A percentile compares a stretch with the other conserved stretches of the same genome.
Evolutionary conservation across 768 basidiomycete genomes (phyloP).

Genomic region (Suillus cothurnatus): DNA sequence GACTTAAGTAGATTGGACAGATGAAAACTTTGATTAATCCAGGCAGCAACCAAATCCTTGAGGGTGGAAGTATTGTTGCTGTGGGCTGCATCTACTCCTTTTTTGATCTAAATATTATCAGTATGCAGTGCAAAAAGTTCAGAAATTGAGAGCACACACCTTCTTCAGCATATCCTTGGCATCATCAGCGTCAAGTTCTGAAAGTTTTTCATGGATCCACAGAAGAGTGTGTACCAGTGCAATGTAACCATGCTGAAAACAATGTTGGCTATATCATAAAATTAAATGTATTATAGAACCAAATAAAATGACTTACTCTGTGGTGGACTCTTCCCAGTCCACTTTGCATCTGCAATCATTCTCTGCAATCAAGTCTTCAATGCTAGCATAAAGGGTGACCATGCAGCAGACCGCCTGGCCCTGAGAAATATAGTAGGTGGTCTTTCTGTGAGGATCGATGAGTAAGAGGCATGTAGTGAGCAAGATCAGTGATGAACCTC

Average conservation of each 20-base stretch:
- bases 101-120: background rate
- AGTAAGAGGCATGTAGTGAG: too few relatives aligned
- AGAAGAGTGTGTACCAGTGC: background rate
- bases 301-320: background rate
- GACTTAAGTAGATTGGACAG: too few relatives aligned
- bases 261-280: background rate
- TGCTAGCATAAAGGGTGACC: too few relatives aligned
- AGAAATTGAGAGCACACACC: background rate
- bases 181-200: too few relatives aligned
- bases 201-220: background rate
- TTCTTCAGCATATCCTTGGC: background rate
- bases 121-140: background rate
- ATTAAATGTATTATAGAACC: background rate
- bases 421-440: background rate
- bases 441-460: background rate
- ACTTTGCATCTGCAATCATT: background rate
- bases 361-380: too few relatives aligned
- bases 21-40: background rate
- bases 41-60: background rate
- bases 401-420: background rate
- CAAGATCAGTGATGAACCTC: background rate
- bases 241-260: background rate
- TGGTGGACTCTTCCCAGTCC: too few relatives aligned
- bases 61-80: background rate
- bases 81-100: background rate